Evolutionary conservation across 345 rosid species (phyloP).

Genomic region (Iberis pinnata): DNA sequence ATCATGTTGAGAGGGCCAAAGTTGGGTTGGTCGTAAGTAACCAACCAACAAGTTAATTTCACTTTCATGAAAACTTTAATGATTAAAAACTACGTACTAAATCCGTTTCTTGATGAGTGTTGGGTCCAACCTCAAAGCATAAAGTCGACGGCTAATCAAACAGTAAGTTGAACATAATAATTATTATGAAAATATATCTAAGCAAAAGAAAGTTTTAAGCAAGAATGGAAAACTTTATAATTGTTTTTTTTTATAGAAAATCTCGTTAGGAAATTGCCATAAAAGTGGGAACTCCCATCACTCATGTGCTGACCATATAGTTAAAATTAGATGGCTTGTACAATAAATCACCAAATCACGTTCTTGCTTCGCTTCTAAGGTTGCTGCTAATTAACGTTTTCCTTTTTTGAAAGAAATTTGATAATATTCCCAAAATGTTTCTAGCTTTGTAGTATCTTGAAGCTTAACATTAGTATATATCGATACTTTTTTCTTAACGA

Average conservation of each 20-base stretch:
- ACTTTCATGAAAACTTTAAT: background rate
- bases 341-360: conserved; percentile 16
- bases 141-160: conserved; percentile 14
- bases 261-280: background rate
- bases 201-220: background rate
- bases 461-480: no score
- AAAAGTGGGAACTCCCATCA: conserved; percentile 10
- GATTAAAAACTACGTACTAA: conserved; percentile 3
- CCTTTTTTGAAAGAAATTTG: no score
- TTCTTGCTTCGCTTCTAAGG: conserved; percentile 24
- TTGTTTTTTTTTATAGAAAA: no score
- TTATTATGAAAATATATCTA: background rate
- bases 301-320: conserved; percentile 16
- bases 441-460: no score
- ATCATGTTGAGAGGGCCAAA: background rate
- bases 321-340: conserved; percentile 6
- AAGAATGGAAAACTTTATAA: background rate
- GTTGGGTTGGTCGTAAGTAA: conserved; percentile 22
- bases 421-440: no score
- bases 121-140: no score
- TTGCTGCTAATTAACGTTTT: no score
- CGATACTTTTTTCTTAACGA: no score
- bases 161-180: conserved; percentile 5
- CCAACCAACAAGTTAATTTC: conserved; percentile 11
- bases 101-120: no score